Conservation (phyloP, 495 filamentous ascomycete species). For the Arthonia radiata region DNA sequence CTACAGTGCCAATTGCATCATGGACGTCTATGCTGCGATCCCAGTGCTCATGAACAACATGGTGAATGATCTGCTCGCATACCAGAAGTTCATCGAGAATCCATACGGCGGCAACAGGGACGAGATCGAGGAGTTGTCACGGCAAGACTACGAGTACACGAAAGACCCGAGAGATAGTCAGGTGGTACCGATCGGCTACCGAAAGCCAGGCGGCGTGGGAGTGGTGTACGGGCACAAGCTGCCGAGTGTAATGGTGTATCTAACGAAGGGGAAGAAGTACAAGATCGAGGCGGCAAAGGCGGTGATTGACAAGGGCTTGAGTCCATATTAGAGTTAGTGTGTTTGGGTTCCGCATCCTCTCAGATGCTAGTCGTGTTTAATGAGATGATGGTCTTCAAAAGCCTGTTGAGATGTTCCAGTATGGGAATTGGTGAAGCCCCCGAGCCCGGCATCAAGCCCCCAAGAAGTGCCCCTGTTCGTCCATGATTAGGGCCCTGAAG, state of each 20-base stretch:
- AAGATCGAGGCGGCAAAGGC: constrained; percentile 4
- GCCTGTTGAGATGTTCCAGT: no score
- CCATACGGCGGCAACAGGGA: constrained; percentile 4
- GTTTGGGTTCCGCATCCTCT: no score
- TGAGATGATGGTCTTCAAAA: no score
- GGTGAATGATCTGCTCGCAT: constrained; percentile 8
- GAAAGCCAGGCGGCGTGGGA: constrained; percentile 8
- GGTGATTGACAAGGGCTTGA: constrained; percentile 5
- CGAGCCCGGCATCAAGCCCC: no score
- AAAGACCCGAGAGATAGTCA: constrained; percentile 5
- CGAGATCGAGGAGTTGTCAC: constrained; percentile 3
- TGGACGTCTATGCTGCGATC: constrained; percentile 11
- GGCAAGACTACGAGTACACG: constrained; percentile 2
- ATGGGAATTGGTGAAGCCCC: no score
- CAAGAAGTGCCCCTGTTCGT: no score
- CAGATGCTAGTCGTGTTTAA: no score
- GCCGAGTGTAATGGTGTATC: constrained; percentile 6
- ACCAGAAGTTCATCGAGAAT: constrained; percentile 3
- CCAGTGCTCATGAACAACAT: constrained; percentile 11
- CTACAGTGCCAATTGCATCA: constrained; percentile 8
- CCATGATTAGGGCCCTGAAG: no score
- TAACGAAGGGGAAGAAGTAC: constrained; percentile 8
- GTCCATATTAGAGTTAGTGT: no score
- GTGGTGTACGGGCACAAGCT: constrained; percentile 3
- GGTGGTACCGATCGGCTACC: constrained; percentile 7